Base-by-base conservation (phyloP, 164 flowering plant genomes). In the Stephania cephalantha region DNA sequence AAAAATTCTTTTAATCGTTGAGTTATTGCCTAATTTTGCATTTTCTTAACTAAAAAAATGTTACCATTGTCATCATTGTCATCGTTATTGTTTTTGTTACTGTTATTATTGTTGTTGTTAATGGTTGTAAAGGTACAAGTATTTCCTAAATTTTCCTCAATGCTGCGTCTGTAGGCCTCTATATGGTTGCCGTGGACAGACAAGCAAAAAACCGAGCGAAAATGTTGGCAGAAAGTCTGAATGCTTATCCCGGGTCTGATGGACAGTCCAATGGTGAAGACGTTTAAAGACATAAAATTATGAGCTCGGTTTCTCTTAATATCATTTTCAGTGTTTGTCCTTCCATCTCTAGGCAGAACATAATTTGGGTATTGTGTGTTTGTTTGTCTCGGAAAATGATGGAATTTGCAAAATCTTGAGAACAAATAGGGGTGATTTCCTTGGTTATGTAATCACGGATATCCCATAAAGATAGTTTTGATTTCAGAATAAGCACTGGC, bases 161-260 rank as follows among this genome's bases (percentile, higher is more conserved):
- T 61, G 6, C 25, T 74, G 9, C 64, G 75, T 76, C 53, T 79
- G 8, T 81, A 94, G 98, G 95, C 35, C 78, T 95, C 67, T 95
- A 85, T 73, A 90, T 92, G 97, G 97, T 90, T 75, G 93, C 85
- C 68, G 89, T 84, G 15, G 97, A 92, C 52, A 88, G 97, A 77
- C 97, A 89, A 80, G 64, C 80, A 35, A 85, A 93, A 81, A 91
- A 89, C 79, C 85, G 90, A 80, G 80, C 85, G 18, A 81, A 81
- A 64, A 82, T 82, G 86, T 69, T 90, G 82, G 93, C 91, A 50
- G 93, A 85, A 81, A 79, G 85, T 69, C 73, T 91, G 77, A 80
- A 73, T 75, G 89, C 82, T 55, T 94, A 71, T 44, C 22, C 68
- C 22, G 78, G 82, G 6, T 61, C 66, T 3, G 66, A 61, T 66